Conservation (phyloP, 2,329 filamentous ascomycete species). For the Aureobasidium mangrovei region DNA sequence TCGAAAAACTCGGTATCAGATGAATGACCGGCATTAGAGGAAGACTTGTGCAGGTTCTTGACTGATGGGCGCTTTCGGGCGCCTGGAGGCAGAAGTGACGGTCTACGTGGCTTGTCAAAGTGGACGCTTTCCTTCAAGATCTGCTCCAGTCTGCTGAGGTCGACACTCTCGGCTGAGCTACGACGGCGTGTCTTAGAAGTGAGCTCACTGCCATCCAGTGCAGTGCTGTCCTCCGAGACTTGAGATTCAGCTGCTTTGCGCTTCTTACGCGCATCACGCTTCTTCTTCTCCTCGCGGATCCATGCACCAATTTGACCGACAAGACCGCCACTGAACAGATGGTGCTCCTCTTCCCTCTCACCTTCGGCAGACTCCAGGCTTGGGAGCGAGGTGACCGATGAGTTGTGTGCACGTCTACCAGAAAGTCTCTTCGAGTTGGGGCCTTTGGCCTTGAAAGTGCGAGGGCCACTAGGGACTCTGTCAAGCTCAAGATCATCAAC, state of each 20-base stretch:
- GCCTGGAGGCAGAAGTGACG: slow-evolving; percentile 16
- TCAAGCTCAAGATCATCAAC: slow-evolving; percentile 34
- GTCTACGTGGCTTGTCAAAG: slow-evolving; percentile 24
- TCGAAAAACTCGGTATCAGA: slow-evolving; percentile 83
- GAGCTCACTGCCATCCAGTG: slow-evolving; percentile 5
- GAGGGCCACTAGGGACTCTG: slow-evolving; percentile 24
- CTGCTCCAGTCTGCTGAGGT: slow-evolving; percentile 69
- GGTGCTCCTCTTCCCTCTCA: slow-evolving; percentile 20
- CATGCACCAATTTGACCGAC: slow-evolving; percentile 71
- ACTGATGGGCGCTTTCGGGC: slow-evolving; percentile 23
- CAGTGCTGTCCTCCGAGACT: slow-evolving; percentile 12
- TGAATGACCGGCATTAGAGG: slow-evolving; percentile 47
- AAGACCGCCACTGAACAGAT: slow-evolving; percentile 35
- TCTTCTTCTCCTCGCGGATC: slow-evolving; percentile 70
- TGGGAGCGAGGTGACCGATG: slow-evolving; percentile 16
- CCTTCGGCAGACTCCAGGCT: slow-evolving; percentile 21
- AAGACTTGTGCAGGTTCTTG: slow-evolving; percentile 28
- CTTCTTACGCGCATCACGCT: slow-evolving; percentile 50
- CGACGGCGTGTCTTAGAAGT: slow-evolving; percentile 5
- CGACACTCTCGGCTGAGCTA: slow-evolving; percentile 56
- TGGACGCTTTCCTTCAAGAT: slow-evolving; percentile 65
- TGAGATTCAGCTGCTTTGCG: slow-evolving; percentile 29
- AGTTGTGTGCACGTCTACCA: slow-evolving; percentile 30
- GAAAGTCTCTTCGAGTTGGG: slow-evolving; percentile 32
- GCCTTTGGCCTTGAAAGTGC: slow-evolving; percentile 30